These are phyloP conservation scores for Cardamine resedifolia DNA, from an alignment of 345 rosid species.

Conservation along the genomic window DNA sequence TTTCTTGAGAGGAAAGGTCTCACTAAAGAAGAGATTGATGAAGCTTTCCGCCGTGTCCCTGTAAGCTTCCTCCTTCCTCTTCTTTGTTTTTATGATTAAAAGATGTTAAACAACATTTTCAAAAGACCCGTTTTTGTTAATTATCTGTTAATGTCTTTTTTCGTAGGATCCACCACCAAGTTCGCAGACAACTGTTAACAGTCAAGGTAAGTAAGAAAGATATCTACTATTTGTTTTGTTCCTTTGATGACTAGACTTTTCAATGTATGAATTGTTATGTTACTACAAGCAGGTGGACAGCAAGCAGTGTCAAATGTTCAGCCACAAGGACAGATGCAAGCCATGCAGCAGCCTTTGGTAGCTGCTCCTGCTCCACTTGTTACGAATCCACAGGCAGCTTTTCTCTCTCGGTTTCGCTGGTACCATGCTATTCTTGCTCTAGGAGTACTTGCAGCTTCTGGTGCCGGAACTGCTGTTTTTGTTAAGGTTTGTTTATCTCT, in stretches of 20 bases:
- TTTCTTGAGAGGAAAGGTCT: slow-evolving; percentile 98
- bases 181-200: slow-evolving; percentile 50
- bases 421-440: slow-evolving; percentile 78
- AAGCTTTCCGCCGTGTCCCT: slow-evolving; percentile 93
- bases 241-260: slow-evolving; percentile 11
- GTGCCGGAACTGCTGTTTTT: slow-evolving; percentile 81
- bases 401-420: slow-evolving; percentile 62
- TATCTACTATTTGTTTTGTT: slow-evolving; percentile 3
- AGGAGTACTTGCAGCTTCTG: slow-evolving; percentile 77
- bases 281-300: slow-evolving; percentile 48
- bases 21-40: slow-evolving; percentile 94
- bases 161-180: slow-evolving; percentile 83
- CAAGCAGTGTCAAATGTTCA: slow-evolving; percentile 54
- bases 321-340: slow-evolving; percentile 53
- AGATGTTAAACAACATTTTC: background rate
- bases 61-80: slow-evolving; percentile 44
- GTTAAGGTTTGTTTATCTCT: slow-evolving; percentile 54
- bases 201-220: slow-evolving; percentile 52
- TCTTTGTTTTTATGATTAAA: background rate
- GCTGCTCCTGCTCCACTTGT: slow-evolving; percentile 55
- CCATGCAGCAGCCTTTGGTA: slow-evolving; percentile 51
- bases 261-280: slow-evolving; percentile 31
- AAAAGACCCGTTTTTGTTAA: background rate
- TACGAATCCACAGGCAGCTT: slow-evolving; percentile 41
- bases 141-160: slow-evolving; percentile 19